Conservation (phyloP, 129 eudicot genomes). For the Helianthus annuus region DNA sequence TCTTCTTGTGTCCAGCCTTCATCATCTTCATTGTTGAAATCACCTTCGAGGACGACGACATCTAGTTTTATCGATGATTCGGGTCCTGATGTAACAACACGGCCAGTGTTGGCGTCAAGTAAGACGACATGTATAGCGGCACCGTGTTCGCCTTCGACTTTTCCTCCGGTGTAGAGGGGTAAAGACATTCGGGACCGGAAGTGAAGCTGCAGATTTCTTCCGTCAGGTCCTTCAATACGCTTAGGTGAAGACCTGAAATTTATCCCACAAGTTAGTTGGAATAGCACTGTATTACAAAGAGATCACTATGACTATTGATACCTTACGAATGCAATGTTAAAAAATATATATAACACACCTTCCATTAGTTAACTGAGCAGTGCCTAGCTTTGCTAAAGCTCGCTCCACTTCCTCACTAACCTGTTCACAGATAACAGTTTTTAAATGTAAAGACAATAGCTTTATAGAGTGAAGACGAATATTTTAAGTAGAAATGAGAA, state of each 20-base stretch:
- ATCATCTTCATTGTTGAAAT: conserved; percentile 82
- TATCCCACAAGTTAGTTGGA: conserved; percentile 3
- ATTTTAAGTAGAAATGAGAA: not conserved
- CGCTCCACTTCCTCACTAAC: conserved; percentile 96
- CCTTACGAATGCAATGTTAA: not conserved
- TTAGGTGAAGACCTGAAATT: conserved; percentile 76
- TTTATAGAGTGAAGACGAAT: conserved; percentile 4
- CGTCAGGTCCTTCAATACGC: conserved; percentile 84
- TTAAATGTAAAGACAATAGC: not conserved
- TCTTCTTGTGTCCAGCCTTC: conserved; percentile 85
- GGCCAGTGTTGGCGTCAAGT: conserved; percentile 65
- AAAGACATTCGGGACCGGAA: conserved; percentile 70
- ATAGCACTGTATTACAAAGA: conserved; percentile 5
- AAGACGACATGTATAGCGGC: conserved; percentile 79
- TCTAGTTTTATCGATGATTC: conserved; percentile 81
- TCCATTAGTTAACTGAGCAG: conserved; percentile 61
- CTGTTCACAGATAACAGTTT: conserved; percentile 36
- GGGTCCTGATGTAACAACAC: conserved; percentile 68
- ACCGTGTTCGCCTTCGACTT: conserved; percentile 95
- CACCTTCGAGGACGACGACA: conserved; percentile 85
- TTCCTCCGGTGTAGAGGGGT: conserved; percentile 86
- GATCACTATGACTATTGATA: conserved; percentile 2
- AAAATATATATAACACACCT: conserved; percentile 48
- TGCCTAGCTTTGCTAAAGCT: conserved; percentile 88
- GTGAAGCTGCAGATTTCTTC: conserved; percentile 77